A percentile compares a stretch with the other conserved stretches of the same genome.
Evolutionary conservation across 2,329 filamentous ascomycete genomes (phyloP).

Genomic region (Rhinocladiella similis): DNA sequence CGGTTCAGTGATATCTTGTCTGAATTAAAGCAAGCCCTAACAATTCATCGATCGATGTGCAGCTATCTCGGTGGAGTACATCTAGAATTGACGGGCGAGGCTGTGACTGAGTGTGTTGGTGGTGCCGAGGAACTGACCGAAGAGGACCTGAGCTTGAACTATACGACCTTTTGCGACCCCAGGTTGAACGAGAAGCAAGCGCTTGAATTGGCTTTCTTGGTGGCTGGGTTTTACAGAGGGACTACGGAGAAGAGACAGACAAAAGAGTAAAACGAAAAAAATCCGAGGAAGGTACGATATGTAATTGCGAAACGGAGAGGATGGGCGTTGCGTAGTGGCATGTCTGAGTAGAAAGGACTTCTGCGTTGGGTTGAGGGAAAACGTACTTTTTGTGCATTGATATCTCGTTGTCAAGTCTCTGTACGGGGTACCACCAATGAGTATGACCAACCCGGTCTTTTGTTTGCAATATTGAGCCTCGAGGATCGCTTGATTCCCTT

Average conservation of each 20-base stretch:
- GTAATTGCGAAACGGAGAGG: too few relatives aligned
- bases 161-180: constrained; percentile 95
- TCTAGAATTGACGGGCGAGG: constrained; percentile 91
- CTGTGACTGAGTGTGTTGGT: constrained; percentile 92
- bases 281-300: too few relatives aligned
- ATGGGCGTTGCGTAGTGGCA: too few relatives aligned
- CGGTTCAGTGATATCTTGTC: constrained; percentile 87
- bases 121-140: constrained; percentile 85
- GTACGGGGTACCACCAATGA: too few relatives aligned
- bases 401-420: too few relatives aligned
- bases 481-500: too few relatives aligned
- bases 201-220: constrained; percentile 87
- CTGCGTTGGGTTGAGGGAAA: too few relatives aligned
- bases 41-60: constrained; percentile 78
- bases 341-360: too few relatives aligned
- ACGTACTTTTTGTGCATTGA: too few relatives aligned
- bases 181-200: constrained; percentile 97
- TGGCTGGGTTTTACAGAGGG: constrained; percentile 75
- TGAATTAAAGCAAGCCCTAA: constrained; percentile 79
- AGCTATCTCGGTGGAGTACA: constrained; percentile 93
- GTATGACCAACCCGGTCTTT: too few relatives aligned
- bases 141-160: constrained; percentile 84
- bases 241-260: constrained; percentile 29
- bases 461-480: too few relatives aligned
- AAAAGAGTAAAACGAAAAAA: neutral